Evolutionary conservation across 345 rosid genomes (phyloP), one percentile per base, ranked within the genome.

Genomic region (Eucalyptus tenuipes): DNA sequence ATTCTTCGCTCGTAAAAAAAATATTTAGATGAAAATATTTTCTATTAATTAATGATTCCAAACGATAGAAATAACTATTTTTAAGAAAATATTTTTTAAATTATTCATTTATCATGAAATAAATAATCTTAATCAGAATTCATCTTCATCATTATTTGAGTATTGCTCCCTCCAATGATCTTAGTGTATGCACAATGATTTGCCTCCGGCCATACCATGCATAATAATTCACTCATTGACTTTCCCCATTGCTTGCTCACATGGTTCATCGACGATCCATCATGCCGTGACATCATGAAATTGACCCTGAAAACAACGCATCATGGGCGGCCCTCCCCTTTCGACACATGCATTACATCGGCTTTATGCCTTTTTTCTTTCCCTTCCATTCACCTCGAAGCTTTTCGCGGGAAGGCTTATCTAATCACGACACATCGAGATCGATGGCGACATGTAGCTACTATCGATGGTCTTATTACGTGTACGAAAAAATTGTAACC

Each of bases 41-140:
- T 68, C 0, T 17, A 33, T 68, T 3, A 3, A 17, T 0, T 8
- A 8, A 68, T 33, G 4, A 31, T 31, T 68, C 0, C 24, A 10
- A 68, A 2, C 4, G 2, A 33, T 8, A 18, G 1, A 17, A 17
- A 3, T 10, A 4, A 31, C 1, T 18, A 68, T 68, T 68, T 66
- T 66, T 1, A 4, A 3, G 0, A 66, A 66, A 66, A 31, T 10
- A 37, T 31, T 33, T 17, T 68, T 5, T 0, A 8, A 17, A 33
- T 8, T 17, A 9, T 33, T 17, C 4, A 64, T 64, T 15, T 64
- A 2, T 64, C 18, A 3, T 1, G 2, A 61, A 61, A 61, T 29
- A 29, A 61, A 61, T 33, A 33, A 3, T 5, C 24, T 16, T 31
- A 5, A 8, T 17, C 3, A 29, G 6, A 17, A 27, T 27, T 61